Conservation (phyloP, 129 eudicot species). For the Artemisia annua region DNA sequence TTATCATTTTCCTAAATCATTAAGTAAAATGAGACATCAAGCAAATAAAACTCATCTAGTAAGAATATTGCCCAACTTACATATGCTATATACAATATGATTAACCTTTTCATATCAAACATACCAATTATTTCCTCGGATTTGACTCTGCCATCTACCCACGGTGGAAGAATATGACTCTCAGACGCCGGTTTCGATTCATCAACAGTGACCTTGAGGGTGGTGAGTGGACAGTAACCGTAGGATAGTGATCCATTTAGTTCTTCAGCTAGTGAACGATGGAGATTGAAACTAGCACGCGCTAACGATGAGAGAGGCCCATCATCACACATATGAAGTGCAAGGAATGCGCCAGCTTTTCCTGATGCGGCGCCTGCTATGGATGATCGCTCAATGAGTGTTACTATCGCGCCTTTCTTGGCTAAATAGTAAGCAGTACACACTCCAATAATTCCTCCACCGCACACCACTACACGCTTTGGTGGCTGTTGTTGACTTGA, state of each 20-base stretch:
- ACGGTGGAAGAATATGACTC: conserved; percentile 42
- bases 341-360: conserved; percentile 85
- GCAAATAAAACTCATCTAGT: too few relatives aligned
- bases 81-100: too few relatives aligned
- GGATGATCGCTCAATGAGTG: conserved; percentile 77
- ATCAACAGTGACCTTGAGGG: conserved; percentile 51
- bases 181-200: conserved; percentile 37
- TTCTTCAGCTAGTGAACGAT: conserved; percentile 61
- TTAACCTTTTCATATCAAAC: not conserved
- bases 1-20: too few relatives aligned
- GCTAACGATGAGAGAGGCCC: conserved; percentile 71
- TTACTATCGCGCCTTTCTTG: conserved; percentile 68
- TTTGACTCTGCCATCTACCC: conserved; percentile 66
- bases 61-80: too few relatives aligned
- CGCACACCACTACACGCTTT: conserved; percentile 69
- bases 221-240: conserved; percentile 65
- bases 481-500: too few relatives aligned
- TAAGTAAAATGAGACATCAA: too few relatives aligned
- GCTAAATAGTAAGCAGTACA: conserved; percentile 81
- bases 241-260: conserved; percentile 58
- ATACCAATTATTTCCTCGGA: conserved; percentile 32
- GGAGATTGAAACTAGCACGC: conserved; percentile 80
- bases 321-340: conserved; percentile 79
- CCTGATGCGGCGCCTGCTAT: conserved; percentile 88
- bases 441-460: conserved; percentile 96